Base-by-base conservation (phyloP, 176 grass and related monocot genomes). In the Ensete glaucum region DNA sequence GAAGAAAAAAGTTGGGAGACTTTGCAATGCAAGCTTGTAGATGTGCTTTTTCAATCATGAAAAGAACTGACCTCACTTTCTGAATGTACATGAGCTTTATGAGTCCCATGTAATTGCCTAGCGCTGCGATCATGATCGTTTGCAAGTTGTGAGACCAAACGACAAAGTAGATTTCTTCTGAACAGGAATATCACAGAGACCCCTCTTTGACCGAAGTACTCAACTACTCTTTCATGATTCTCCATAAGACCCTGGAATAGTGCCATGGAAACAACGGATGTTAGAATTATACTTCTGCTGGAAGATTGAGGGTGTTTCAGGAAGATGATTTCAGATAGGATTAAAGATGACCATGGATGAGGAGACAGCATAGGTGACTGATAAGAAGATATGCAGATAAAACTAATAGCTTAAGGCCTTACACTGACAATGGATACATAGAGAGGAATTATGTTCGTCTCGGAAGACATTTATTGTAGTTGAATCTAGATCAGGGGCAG, bases 101-200 rank as follows among this genome's bases (percentile, higher is more conserved):
- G 91, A 52, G 91, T 99, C 74, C 91, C 96, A 74, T 95, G 94
- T 84, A 99, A 54, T 64, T 99, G 88, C 83, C 88, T 99, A n/a
- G 76, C 53, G 8, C 29, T 58, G 51, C 83, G 88, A 79, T 95
- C 96, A 84, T 95, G 76, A n/a, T 81, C 79, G 81, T 99, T 99
- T 82, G 88, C 82, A 76, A 99, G 79, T 81, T 91, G 78, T 49
- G 96, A 99, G 53, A 99, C 85, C 64, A 91, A 63, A 50, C 88
- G 82, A 62, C 78, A 82, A 25, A 99, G 85, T 77, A 87, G 84
- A 69, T 95, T 91, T 81, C 96, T 99, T 85, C 91, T 84, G 76
- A 99, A 88, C 43, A 94, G 96, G 54, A 99, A 99, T 73, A 99
- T 95, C 71, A 64, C 76, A 79, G 88, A 94, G 12, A 94, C 91